phyloP scores from a whole-genome alignment of 306 rosid species.

The Castanopsis chinensis region DNA sequence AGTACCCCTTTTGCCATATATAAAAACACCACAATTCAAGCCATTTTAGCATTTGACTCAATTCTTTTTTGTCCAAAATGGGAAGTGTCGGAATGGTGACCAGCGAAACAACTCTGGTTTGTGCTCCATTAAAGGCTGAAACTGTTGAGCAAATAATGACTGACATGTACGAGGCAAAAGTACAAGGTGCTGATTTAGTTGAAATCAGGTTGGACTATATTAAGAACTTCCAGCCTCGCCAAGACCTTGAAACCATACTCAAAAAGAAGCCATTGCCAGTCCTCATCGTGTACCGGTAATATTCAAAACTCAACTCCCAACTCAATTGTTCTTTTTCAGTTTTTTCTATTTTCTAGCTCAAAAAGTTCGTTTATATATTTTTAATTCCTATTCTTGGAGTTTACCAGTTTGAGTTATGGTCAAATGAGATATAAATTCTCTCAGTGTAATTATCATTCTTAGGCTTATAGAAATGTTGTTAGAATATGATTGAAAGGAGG shows the following conservation, averaged over 20 bases:
- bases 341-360: background rate
- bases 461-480: background rate
- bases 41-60: background rate
- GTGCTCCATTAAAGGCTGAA: constrained; percentile 33
- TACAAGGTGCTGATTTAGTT: constrained; percentile 42
- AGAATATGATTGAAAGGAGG: background rate
- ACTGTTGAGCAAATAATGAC: constrained; percentile 32
- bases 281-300: constrained; percentile 23
- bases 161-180: constrained; percentile 40
- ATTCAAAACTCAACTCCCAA: background rate
- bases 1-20: background rate
- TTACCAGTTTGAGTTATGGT: background rate
- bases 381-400: background rate
- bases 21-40: background rate
- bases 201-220: constrained; percentile 36
- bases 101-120: constrained; percentile 18
- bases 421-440: background rate
- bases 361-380: background rate
- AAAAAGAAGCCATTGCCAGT: constrained; percentile 32
- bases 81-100: background rate
- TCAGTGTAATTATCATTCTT: background rate
- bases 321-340: background rate
- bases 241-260: constrained; percentile 35
- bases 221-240: constrained; percentile 28
- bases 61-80: constrained; percentile 7